Percentiles rank a stretch among this genome's conserved stretches.
phyloP scores from a whole-genome alignment of 306 rosid genomes.

The Glycine soja region DNA sequence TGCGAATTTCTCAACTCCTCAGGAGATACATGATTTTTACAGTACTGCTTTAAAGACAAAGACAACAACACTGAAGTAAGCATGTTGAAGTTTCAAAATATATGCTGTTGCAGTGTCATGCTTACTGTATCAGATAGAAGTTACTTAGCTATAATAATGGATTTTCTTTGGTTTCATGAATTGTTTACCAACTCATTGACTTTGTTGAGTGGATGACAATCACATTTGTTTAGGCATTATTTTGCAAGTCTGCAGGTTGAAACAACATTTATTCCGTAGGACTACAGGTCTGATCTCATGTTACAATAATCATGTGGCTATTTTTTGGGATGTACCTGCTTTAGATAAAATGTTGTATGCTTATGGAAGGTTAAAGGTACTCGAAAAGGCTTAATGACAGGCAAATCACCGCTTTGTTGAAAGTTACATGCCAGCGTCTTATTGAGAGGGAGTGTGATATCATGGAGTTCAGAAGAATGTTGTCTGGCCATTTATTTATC shows the following conservation, averaged over 20 bases:
- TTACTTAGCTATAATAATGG: background rate
- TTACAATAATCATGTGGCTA: background rate
- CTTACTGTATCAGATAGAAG: conserved; percentile 9
- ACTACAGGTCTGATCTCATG: conserved; percentile 83
- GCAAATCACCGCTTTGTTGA: conserved; percentile 89
- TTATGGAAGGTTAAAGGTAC: conserved; percentile 85
- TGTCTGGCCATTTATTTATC: background rate
- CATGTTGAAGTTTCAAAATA: conserved; percentile 34
- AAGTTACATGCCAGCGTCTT: conserved; percentile 96
- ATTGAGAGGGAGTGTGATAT: conserved; percentile 84
- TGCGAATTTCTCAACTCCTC: conserved; percentile 81
- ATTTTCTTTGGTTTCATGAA: background rate
- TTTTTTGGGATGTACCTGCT: background rate
- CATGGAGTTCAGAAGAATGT: conserved; percentile 61
- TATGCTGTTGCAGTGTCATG: background rate
- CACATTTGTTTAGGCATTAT: background rate
- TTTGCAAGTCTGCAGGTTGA: conserved; percentile 57
- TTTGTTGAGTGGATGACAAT: conserved; percentile 21
- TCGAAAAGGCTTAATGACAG: conserved; percentile 84
- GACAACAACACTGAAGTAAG: conserved; percentile 92
- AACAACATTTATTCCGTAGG: conserved; percentile 55
- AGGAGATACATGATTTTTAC: conserved; percentile 94
- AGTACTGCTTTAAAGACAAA: conserved; percentile 86
- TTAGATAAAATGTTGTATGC: conserved; percentile 38
- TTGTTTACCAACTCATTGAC: background rate